Percentiles rank a stretch among this genome's conserved stretches.
phyloP scores from a whole-genome alignment of 176 grass and related monocot species.

The Paspalum notatum region DNA sequence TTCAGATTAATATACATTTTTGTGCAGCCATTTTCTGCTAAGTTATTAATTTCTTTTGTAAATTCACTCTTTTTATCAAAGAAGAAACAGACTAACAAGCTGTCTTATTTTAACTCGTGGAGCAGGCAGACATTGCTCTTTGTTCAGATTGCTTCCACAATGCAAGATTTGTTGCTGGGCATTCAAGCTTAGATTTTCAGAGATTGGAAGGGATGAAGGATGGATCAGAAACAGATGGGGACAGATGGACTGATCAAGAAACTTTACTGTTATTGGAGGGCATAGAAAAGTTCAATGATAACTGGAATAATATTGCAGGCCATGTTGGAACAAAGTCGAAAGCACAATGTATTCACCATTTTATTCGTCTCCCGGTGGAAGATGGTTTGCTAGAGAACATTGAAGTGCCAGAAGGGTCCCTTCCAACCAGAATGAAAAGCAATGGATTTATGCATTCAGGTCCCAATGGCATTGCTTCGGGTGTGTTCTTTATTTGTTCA shows the following conservation, averaged over 20 bases:
- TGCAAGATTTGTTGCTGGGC: constrained; percentile 81
- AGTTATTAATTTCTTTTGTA: constrained; percentile 22
- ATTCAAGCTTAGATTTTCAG: constrained; percentile 91
- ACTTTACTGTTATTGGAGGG: constrained; percentile 85
- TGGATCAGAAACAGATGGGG: constrained; percentile 57
- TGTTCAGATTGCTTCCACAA: constrained; percentile 89
- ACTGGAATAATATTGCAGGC: constrained; percentile 87
- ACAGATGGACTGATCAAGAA: constrained; percentile 95
- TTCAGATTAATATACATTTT: constrained; percentile 15
- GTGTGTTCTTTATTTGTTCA: constrained; percentile 48
- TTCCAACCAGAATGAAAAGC: constrained; percentile 47
- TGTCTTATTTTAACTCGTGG: constrained; percentile 41
- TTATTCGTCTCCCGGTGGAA: constrained; percentile 87
- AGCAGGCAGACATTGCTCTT: constrained; percentile 74
- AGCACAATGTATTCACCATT: constrained; percentile 91
- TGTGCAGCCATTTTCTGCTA: constrained; percentile 16
- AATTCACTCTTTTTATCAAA: constrained; percentile 14
- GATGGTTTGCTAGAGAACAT: constrained; percentile 76
- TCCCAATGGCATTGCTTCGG: constrained; percentile 69
- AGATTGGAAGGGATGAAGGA: constrained; percentile 76
- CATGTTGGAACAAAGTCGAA: constrained; percentile 91
- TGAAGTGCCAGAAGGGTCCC: constrained; percentile 55
- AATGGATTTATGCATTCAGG: constrained; percentile 47
- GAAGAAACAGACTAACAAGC: constrained; percentile 17
- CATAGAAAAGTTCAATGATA: constrained; percentile 88